Evolutionary conservation across 2,329 filamentous ascomycete species (phyloP).

Genomic region (Cryphonectria naterciae): DNA sequence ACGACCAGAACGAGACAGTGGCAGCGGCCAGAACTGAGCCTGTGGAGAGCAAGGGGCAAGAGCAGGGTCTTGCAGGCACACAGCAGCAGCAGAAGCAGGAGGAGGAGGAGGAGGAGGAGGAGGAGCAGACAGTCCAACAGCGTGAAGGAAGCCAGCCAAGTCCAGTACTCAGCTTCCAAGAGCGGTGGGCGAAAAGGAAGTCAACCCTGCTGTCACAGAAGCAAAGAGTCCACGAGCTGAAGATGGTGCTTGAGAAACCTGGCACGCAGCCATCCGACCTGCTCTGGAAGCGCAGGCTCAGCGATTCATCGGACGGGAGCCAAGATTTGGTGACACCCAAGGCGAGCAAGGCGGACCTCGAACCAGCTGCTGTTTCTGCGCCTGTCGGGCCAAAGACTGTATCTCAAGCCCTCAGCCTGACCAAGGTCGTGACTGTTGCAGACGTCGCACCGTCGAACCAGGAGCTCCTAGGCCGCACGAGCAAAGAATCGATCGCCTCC

Average conservation of each 20-base stretch:
- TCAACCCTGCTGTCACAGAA: constrained; percentile 17
- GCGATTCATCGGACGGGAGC: constrained; percentile 20
- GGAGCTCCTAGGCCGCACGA: neutral
- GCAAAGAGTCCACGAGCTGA: constrained; percentile 23
- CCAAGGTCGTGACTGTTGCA: constrained; percentile 24
- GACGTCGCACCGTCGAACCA: constrained; percentile 22
- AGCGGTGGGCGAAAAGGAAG: constrained; percentile 28
- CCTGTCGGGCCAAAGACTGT: neutral
- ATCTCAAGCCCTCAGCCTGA: constrained; percentile 15
- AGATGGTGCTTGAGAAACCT: constrained; percentile 21
- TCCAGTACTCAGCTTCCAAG: constrained; percentile 28
- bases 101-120: constrained; percentile 11
- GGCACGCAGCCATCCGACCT: constrained; percentile 25
- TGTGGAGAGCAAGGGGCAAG: neutral
- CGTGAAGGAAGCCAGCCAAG: neutral
- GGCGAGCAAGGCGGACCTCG: constrained; percentile 33
- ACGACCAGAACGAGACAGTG: neutral
- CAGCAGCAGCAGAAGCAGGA: constrained; percentile 17
- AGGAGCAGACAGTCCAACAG: neutral
- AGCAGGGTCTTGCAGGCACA: neutral
- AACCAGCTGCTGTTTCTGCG: constrained; percentile 9
- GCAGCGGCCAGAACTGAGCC: neutral
- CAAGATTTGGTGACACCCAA: constrained; percentile 6
- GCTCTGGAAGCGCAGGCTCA: constrained; percentile 24
- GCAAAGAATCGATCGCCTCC: constrained; percentile 12